These are phyloP conservation scores for Clarireedia paspali DNA, from an alignment of 2,329 filamentous ascomycete genomes.

Conservation along the genomic window DNA sequence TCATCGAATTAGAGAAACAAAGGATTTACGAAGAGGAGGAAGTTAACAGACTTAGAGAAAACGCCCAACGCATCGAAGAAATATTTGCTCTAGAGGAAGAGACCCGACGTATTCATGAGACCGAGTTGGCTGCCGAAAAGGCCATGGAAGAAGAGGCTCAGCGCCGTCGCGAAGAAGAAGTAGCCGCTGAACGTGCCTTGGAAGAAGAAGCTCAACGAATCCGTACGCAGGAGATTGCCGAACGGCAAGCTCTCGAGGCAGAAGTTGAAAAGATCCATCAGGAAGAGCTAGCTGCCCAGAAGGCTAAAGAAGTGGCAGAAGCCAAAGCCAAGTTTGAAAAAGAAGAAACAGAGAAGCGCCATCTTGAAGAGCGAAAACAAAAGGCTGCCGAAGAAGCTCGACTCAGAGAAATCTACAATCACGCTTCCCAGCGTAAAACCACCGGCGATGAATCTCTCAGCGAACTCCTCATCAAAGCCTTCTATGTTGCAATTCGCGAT, in stretches of 20 bases:
- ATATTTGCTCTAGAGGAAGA: neutral
- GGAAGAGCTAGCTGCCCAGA: neutral
- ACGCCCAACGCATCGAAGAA: neutral
- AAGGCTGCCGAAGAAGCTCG: constrained; percentile 40
- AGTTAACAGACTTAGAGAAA: neutral
- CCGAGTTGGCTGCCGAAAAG: neutral
- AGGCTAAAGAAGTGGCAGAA: constrained; percentile 37
- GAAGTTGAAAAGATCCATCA: constrained; percentile 7
- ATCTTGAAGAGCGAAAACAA: constrained; percentile 42
- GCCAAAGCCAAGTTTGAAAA: neutral
- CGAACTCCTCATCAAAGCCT: constrained; percentile 46
- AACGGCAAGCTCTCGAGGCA: constrained; percentile 24
- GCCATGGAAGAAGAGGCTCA: neutral
- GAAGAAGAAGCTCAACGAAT: constrained; percentile 2
- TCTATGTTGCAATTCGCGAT: constrained; percentile 47
- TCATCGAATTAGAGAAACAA: neutral
- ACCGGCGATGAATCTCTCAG: constrained; percentile 38
- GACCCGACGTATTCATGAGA: neutral
- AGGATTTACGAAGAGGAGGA: neutral
- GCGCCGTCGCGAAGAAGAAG: neutral
- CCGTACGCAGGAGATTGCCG: constrained; percentile 1
- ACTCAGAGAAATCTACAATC: constrained; percentile 46
- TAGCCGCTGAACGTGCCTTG: neutral
- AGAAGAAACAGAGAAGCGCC: constrained; percentile 43
- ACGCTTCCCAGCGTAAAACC: constrained; percentile 17